Conservation (phyloP, 2,329 filamentous ascomycete species). For the Clonostachys rosea region DNA sequence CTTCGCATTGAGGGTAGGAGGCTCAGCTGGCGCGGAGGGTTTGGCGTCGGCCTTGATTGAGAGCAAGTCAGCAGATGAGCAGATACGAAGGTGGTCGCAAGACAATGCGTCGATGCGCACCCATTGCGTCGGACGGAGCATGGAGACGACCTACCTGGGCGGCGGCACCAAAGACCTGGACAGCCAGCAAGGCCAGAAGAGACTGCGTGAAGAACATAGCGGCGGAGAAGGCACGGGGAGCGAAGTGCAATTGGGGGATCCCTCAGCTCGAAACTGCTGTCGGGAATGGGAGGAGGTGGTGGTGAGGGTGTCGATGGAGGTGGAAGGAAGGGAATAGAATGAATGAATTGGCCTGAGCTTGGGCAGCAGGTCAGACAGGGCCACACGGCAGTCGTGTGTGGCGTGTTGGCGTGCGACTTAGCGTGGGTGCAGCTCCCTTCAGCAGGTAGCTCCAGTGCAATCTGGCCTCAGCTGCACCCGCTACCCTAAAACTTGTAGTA, state of each 20-base stretch:
- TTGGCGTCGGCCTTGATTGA: slow-evolving; percentile 6
- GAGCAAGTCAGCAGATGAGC: neutral
- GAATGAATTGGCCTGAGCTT: neutral
- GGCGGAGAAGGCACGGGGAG: slow-evolving; percentile 7
- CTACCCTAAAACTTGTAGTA: slow-evolving; percentile 25
- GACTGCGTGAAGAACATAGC: slow-evolving; percentile 72
- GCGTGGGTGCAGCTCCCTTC: no score
- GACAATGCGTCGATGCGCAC: neutral
- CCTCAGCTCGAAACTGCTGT: slow-evolving; percentile 3
- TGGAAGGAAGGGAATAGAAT: slow-evolving; percentile 3
- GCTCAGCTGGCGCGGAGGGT: slow-evolving; percentile 11
- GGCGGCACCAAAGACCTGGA: slow-evolving; percentile 61
- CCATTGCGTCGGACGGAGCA: neutral
- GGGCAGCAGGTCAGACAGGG: no score
- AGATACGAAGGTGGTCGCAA: neutral
- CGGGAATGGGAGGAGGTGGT: slow-evolving; percentile 2
- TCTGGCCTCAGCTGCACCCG: slow-evolving; percentile 6
- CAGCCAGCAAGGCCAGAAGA: slow-evolving; percentile 65
- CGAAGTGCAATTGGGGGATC: neutral
- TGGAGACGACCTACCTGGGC: slow-evolving; percentile 49
- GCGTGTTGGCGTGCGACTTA: no score
- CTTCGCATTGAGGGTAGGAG: slow-evolving; percentile 51
- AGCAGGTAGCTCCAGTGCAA: neutral
- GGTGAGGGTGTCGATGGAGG: neutral
- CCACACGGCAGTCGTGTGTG: no score